These are phyloP conservation scores for Ascochyta rabiei DNA, from an alignment of 2,329 filamentous ascomycete species.

Conservation along the genomic window DNA sequence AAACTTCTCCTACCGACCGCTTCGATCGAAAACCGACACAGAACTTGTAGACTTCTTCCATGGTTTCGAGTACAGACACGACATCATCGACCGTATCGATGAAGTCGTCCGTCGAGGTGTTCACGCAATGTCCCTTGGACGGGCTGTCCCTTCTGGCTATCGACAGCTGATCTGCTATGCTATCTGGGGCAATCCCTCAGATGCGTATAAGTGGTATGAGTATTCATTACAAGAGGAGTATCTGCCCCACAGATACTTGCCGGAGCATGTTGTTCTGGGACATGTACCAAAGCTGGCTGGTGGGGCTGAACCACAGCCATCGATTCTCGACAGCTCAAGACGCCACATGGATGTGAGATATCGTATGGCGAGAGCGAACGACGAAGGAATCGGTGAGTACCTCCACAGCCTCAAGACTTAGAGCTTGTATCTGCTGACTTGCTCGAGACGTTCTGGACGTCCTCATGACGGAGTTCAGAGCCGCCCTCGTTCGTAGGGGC, in stretches of 20 bases:
- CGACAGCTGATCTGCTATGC: slow-evolving; percentile 33
- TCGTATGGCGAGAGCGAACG: slow-evolving; percentile 35
- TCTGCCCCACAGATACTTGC: slow-evolving; percentile 32
- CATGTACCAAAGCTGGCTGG: slow-evolving; percentile 23
- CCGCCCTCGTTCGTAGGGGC: slow-evolving; percentile 25
- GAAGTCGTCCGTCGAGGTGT: slow-evolving; percentile 20
- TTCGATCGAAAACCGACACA: slow-evolving; percentile 23
- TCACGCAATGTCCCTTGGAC: slow-evolving; percentile 15
- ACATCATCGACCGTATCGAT: slow-evolving; percentile 35
- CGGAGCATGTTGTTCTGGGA: slow-evolving; percentile 34
- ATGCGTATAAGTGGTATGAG: slow-evolving; percentile 41
- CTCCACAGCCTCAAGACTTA: not conserved
- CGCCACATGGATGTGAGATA: slow-evolving; percentile 24
- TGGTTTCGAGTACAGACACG: slow-evolving; percentile 29
- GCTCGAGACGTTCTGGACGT: slow-evolving; percentile 36
- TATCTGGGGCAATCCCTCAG: slow-evolving; percentile 35
- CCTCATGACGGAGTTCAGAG: slow-evolving; percentile 28
- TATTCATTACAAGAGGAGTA: slow-evolving; percentile 35
- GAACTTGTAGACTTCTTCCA: slow-evolving; percentile 35
- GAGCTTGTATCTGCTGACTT: not conserved
- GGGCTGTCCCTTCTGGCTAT: slow-evolving; percentile 10
- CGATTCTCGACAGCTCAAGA: slow-evolving; percentile 1
- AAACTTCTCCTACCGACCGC: slow-evolving; percentile 12
- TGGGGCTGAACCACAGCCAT: slow-evolving; percentile 21
- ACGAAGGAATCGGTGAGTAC: slow-evolving; percentile 32